Evolutionary conservation across 495 filamentous ascomycete species (phyloP), one percentile per base, ranked within the genome.

Genomic region (Pyrenula massariospora): DNA sequence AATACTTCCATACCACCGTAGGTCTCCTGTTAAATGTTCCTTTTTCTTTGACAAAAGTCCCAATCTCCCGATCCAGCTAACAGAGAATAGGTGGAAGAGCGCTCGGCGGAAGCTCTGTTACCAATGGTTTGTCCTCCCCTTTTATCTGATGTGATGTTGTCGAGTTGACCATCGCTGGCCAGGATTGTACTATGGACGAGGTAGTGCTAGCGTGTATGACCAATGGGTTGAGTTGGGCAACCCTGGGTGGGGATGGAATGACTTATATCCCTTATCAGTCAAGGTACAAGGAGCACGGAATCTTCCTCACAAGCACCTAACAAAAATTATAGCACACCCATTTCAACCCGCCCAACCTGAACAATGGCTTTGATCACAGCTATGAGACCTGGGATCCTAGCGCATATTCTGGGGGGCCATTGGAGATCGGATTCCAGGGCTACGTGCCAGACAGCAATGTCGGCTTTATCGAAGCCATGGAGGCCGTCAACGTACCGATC

Each of bases 191-290:
- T 42, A 42, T 42, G 31, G 31, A 42, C 42, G 64, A 3, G 64
- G 64, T 2, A 58, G 60, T 0, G 60, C 59, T n/a, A 15, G 50
- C 5, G 61, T 63, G 48, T 58, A 69, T 22, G 68, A 76, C 50
- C 60, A 58, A 10, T 78, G 73, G 73, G 71, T 55, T 1, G 52
- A 58, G 15, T 58, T 73, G 1, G 73, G 74, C 1, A 74, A 71
- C 42, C 54, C 57, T 20, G 67, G 66, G 24, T 77, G 72, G 73
- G 62, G 63, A n/a, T 73, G 67, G 65, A 59, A 68, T 1, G 63
- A 54, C 53, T 56, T 73, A 12, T 51, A 71, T 25, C 66, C 66
- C 12, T 72, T 71, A 54, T 72, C 72, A 52, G 70, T 65, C 57
- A 72, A 70, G 59, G 68, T 61, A 42, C 31, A 22, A 24, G 8